Evolutionary conservation across 1,284 basidiomycete genomes (phyloP).

Genomic region (Serendipita sp.): DNA sequence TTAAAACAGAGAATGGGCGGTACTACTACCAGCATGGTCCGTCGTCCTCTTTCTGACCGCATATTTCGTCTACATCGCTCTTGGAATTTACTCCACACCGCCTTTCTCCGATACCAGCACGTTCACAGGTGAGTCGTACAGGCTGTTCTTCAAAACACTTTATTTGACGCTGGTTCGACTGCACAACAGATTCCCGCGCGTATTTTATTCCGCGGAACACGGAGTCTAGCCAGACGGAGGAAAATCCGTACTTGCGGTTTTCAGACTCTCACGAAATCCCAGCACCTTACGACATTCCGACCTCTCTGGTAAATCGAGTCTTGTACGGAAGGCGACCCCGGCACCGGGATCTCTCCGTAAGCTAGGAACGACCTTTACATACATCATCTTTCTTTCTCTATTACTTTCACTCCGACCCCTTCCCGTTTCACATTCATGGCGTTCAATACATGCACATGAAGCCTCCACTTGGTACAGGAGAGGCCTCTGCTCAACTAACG

Average conservation of each 20-base stretch:
- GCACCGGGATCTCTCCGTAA: neutral
- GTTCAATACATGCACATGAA: no score
- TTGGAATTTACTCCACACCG: slow-evolving; percentile 61
- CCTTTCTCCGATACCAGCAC: slow-evolving; percentile 48
- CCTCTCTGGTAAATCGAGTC: slow-evolving; percentile 64
- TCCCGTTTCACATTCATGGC: no score
- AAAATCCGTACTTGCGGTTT: slow-evolving; percentile 34
- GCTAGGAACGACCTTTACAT: neutral
- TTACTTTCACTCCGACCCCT: no score
- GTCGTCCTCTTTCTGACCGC: slow-evolving; percentile 59
- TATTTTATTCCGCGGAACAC: slow-evolving; percentile 8
- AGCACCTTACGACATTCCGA: slow-evolving; percentile 66
- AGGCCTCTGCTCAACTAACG: no score
- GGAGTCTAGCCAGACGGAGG: slow-evolving; percentile 9
- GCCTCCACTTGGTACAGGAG: no score
- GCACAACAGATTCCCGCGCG: neutral
- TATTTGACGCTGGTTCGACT: neutral
- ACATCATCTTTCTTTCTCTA: neutral
- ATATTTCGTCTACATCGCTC: slow-evolving; percentile 63
- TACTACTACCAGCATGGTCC: slow-evolving; percentile 71
- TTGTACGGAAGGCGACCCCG: slow-evolving; percentile 29
- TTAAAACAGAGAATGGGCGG: slow-evolving; percentile 60
- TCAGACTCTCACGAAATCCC: slow-evolving; percentile 36
- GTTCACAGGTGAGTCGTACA: slow-evolving; percentile 39
- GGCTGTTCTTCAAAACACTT: neutral